These are phyloP conservation scores for Astrothelium subdiscretum DNA, from an alignment of 495 filamentous ascomycete genomes.

Conservation along the genomic window DNA sequence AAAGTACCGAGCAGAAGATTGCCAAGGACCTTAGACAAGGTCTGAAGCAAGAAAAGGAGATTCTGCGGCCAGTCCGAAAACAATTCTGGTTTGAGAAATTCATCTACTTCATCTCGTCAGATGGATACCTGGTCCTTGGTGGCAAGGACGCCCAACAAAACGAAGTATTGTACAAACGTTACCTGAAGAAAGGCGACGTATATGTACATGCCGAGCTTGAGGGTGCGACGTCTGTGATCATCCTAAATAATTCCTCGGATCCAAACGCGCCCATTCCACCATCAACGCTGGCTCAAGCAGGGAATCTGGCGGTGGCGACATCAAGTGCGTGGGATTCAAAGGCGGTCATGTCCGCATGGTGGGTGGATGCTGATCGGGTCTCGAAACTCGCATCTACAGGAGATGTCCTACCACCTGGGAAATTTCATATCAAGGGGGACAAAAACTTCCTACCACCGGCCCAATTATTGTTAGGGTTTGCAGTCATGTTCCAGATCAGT, in stretches of 20 bases:
- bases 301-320: slow-evolving; percentile 66
- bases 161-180: slow-evolving; percentile 74
- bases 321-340: slow-evolving; percentile 93
- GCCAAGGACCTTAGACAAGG: slow-evolving; percentile 70
- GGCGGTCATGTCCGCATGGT: slow-evolving; percentile 88
- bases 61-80: slow-evolving; percentile 69
- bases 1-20: slow-evolving; percentile 82
- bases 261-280: slow-evolving; percentile 80
- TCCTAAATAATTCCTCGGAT: slow-evolving; percentile 68
- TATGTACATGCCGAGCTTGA: slow-evolving; percentile 86
- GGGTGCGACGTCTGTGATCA: slow-evolving; percentile 68
- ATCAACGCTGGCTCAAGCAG: slow-evolving; percentile 82
- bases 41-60: slow-evolving; percentile 82
- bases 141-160: slow-evolving; percentile 84
- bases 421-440: slow-evolving; percentile 68
- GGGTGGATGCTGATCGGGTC: slow-evolving; percentile 79
- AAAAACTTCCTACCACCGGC: slow-evolving; percentile 87
- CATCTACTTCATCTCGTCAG: slow-evolving; percentile 84
- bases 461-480: slow-evolving; percentile 77
- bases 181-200: slow-evolving; percentile 78
- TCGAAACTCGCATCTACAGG: slow-evolving; percentile 67
- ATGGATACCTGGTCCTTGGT: slow-evolving; percentile 82
- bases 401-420: slow-evolving; percentile 65
- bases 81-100: slow-evolving; percentile 97
- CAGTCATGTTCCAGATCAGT: slow-evolving; percentile 75